Percentiles rank a stretch among this genome's conserved stretches.
phyloP scores from a whole-genome alignment of 306 rosid genomes.

The Medicago arabica region DNA sequence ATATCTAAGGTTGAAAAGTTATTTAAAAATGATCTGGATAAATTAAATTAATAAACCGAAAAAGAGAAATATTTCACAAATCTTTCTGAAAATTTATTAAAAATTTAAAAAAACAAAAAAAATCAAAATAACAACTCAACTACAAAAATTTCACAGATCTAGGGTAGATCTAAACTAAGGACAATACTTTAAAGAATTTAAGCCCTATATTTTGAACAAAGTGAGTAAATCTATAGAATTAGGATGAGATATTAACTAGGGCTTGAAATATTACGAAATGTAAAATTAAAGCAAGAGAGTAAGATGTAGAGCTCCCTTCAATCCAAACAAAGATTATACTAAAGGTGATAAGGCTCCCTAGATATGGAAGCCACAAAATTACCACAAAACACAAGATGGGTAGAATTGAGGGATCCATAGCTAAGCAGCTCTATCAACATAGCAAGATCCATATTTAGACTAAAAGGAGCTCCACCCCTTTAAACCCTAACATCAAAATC shows the following conservation, averaged over 20 bases:
- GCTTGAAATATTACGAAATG: background rate
- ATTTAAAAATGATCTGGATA: background rate
- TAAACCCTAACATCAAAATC: background rate
- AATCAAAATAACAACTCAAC: background rate
- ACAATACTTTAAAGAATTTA: too few species aligned
- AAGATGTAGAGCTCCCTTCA: constrained; percentile 98
- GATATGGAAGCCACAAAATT: constrained; percentile 87
- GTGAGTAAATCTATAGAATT: background rate
- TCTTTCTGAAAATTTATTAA: background rate
- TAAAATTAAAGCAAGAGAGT: background rate
- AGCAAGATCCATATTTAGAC: constrained; percentile 77
- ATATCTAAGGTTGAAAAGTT: background rate
- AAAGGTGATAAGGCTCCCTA: constrained; percentile 69
- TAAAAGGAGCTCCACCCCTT: constrained; percentile 85
- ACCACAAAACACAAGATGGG: constrained; percentile 42
- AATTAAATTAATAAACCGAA: background rate
- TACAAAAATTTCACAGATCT: background rate
- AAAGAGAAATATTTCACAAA: too few species aligned
- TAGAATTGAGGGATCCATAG: constrained; percentile 92
- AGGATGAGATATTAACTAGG: too few species aligned
- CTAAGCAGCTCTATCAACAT: constrained; percentile 81
- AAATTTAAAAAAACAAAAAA: background rate
- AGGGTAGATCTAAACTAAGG: background rate
- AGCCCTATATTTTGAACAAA: too few species aligned
- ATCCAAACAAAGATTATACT: constrained; percentile 84